Evolutionary conservation across 2,329 filamentous ascomycete genomes (phyloP), one percentile per base, ranked within the genome.

Genomic region (Colletotrichum cereale): DNA sequence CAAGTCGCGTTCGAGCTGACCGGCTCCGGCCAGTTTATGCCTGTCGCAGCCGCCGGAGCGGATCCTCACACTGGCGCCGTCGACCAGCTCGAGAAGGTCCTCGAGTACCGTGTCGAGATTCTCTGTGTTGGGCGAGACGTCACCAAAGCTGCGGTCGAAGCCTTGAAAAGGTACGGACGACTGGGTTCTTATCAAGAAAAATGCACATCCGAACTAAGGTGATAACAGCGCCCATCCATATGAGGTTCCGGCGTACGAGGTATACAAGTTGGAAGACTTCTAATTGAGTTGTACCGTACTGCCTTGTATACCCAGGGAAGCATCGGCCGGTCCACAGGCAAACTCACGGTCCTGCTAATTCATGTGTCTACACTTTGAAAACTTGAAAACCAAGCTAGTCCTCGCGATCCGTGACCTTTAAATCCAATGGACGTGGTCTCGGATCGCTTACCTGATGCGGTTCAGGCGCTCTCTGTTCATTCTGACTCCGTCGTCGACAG

Each of bases 401-500:
- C 48, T 52, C 29, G 10, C 26, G 24, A 50, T 26, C 26, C 26
- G 42, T 52, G n/a, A 8, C 42, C 10, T 38, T 26, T 50, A 24
- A 26, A 36, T 34, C 48, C 48, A 31, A 16, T 52, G 26, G 8
- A 24, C 18, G 34, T 10, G 26, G 36, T 42, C 31, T 14, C 36
- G 8, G 1, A 31, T 34, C 52, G 11, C 26, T 75, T 79, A 84
- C 68, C 79, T 83, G 69, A 92, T 90, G 61, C 91, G 87, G 77
- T 92, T 90, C 80, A 95, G 80, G 75, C 90, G 88, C 77, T 91
- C 90, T 74, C 92, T 87, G 84, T 95, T 95, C 88, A 94, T 90
- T 70, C 90, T 90, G 77, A 96, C 93, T 78, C 92, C 89, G 75
- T 96, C 93, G 80, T 95, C 93, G 75, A 97, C 93, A 76, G 86